phyloP scores from a whole-genome alignment of 1,284 basidiomycete genomes.

The Spongiforma sp. region DNA sequence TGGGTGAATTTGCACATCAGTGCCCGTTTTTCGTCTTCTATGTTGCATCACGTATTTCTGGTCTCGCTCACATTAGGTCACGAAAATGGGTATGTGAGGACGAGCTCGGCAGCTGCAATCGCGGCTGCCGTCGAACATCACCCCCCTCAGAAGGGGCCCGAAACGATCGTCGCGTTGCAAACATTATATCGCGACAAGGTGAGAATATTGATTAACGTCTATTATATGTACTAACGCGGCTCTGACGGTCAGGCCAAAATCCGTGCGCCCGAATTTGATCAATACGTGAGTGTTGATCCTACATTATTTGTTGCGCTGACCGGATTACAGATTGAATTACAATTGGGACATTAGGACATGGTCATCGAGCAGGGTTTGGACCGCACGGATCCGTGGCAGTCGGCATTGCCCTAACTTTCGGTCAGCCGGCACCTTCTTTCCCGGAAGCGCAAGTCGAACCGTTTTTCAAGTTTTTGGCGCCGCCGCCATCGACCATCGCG shows the following conservation, averaged over 20 bases:
- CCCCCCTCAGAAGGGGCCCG: constrained; percentile 67
- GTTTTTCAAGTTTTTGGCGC: constrained; percentile 92
- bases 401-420: constrained; percentile 78
- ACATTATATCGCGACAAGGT: constrained; percentile 87
- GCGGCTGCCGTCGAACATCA: constrained; percentile 80
- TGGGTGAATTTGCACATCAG: constrained; percentile 54
- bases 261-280: constrained; percentile 88
- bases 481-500: constrained; percentile 85
- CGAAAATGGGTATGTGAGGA: constrained; percentile 82
- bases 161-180: constrained; percentile 58
- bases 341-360: constrained; percentile 80
- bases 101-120: constrained; percentile 75
- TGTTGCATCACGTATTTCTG: not conserved
- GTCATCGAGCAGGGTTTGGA: constrained; percentile 90
- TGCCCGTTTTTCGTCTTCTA: not conserved
- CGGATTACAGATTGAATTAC: not conserved
- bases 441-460: constrained; percentile 70
- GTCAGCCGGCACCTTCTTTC: constrained; percentile 73
- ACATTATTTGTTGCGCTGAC: too few relatives aligned
- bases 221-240: too few relatives aligned
- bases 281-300: constrained; percentile 65
- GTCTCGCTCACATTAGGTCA: constrained; percentile 57
- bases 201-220: not conserved
- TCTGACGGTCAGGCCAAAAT: constrained; percentile 69
- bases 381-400: constrained; percentile 93